Conservation (phyloP, 805 yeast genomes). For the Danielia reshetovae region DNA sequence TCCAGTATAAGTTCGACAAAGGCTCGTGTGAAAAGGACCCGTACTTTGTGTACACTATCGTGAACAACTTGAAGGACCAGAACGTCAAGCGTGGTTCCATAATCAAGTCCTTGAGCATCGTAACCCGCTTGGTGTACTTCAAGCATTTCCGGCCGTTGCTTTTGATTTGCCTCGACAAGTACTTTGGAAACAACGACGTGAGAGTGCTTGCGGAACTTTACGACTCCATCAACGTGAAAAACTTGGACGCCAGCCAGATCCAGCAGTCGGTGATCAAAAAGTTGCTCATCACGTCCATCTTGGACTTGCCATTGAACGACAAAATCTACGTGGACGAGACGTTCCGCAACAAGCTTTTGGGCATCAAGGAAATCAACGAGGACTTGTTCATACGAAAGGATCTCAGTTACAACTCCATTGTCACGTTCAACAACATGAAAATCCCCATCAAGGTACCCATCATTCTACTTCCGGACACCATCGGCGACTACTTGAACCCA, state of each 20-base stretch:
- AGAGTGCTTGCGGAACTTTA: slow-evolving; percentile 25
- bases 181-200: slow-evolving; percentile 27
- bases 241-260: slow-evolving; percentile 18
- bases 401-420: slow-evolving; percentile 37
- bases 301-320: slow-evolving; percentile 41
- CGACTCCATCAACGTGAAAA: slow-evolving; percentile 29
- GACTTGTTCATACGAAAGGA: slow-evolving; percentile 42
- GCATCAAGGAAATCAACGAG: slow-evolving; percentile 22
- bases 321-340: slow-evolving; percentile 37
- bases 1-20: slow-evolving; percentile 33
- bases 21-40: slow-evolving; percentile 36
- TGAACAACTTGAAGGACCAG: slow-evolving; percentile 43
- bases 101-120: slow-evolving; percentile 56
- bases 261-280: slow-evolving; percentile 31
- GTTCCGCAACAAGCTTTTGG: slow-evolving; percentile 34
- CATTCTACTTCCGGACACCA: slow-evolving; percentile 36
- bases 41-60: slow-evolving; percentile 54
- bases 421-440: slow-evolving; percentile 37
- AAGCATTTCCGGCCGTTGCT: slow-evolving; percentile 57
- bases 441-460: slow-evolving; percentile 44
- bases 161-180: slow-evolving; percentile 47
- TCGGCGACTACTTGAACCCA: slow-evolving; percentile 44
- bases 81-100: slow-evolving; percentile 52
- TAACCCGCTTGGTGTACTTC: slow-evolving; percentile 51
- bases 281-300: slow-evolving; percentile 37